phyloP scores from a whole-genome alignment of 129 eudicot genomes.

The Saussurea involucrata region DNA sequence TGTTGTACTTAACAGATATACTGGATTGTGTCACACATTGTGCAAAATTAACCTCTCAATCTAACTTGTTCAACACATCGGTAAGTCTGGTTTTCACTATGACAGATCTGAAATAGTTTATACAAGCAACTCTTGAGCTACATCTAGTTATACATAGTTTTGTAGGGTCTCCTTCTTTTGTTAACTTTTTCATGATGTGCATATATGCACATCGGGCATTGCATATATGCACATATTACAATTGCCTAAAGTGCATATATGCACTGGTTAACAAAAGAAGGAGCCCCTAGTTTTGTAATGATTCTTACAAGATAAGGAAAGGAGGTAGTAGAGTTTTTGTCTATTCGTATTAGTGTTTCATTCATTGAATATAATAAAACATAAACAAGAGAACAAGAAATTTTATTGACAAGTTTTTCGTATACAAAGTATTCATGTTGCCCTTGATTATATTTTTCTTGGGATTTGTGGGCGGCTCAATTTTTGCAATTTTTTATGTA shows the following conservation, averaged over 20 bases:
- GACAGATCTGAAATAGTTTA: background rate
- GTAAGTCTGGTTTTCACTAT: constrained; percentile 1
- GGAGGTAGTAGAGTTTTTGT: background rate
- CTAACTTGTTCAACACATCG: constrained; percentile 2
- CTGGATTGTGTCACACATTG: constrained; percentile 53
- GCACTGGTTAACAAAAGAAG: no score
- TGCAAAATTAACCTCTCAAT: constrained; percentile 32
- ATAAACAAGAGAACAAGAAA: background rate
- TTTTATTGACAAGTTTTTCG: background rate
- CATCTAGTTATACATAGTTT: background rate
- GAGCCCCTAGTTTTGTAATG: no score
- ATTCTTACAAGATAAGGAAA: background rate
- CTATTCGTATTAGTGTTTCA: background rate
- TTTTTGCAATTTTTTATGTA: background rate
- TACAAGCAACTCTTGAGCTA: background rate
- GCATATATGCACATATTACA: no score
- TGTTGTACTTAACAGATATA: constrained; percentile 38
- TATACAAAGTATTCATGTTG: background rate
- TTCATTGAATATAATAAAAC: background rate
- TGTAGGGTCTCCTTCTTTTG: no score
- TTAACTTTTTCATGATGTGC: no score
- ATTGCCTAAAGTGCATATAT: no score
- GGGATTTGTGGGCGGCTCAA: background rate
- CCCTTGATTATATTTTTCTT: background rate
- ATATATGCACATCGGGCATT: no score